phyloP scores from a whole-genome alignment of 2,329 filamentous ascomycete genomes.

The Fonsecaea pedrosoi region DNA sequence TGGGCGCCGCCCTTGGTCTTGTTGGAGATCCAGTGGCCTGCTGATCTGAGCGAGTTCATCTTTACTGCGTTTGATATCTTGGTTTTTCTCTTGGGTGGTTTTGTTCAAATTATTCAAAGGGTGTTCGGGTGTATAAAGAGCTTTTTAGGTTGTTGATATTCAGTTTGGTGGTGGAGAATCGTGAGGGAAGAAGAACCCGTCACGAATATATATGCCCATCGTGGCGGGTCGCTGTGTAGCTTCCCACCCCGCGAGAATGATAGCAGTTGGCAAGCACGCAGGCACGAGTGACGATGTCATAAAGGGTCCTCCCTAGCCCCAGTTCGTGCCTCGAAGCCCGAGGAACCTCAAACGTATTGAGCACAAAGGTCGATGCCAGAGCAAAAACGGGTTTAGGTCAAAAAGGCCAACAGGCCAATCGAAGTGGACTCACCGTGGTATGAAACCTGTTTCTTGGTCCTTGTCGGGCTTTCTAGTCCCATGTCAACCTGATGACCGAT shows the following conservation, averaged over 20 bases:
- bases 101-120: background rate
- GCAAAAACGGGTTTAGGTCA: background rate
- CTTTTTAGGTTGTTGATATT: background rate
- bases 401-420: background rate
- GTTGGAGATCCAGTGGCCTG: conserved; percentile 35
- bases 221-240: background rate
- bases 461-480: background rate
- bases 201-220: conserved; percentile 9
- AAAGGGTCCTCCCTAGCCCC: background rate
- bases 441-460: conserved; percentile 25
- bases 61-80: background rate
- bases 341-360: background rate
- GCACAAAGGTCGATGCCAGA: background rate
- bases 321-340: background rate
- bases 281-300: background rate
- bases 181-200: conserved; percentile 6
- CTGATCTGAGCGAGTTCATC: conserved; percentile 33
- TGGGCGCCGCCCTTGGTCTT: conserved; percentile 33
- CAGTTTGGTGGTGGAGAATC: background rate
- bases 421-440: background rate
- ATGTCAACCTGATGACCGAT: conserved; percentile 21
- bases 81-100: background rate
- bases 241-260: background rate
- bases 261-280: background rate
- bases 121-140: background rate